A percentile compares a stretch with the other conserved stretches of the same genome.
phyloP scores from a whole-genome alignment of 1,284 basidiomycete species.

The Phlebopus sp. region DNA sequence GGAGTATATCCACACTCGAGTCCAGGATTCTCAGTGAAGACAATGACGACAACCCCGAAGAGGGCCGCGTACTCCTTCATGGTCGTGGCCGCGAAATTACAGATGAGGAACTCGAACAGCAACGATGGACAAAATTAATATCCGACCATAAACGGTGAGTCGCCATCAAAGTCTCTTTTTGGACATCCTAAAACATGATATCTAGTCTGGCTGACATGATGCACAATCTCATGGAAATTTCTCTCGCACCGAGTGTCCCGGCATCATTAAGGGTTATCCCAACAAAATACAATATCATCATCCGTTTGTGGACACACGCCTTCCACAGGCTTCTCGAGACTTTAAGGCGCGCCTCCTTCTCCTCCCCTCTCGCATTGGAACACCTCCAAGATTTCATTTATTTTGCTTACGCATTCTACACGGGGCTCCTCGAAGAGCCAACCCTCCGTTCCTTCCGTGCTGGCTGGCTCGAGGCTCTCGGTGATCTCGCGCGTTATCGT shows the following conservation, averaged over 20 bases:
- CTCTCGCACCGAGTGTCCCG: constrained; percentile 84
- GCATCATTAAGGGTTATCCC: constrained; percentile 87
- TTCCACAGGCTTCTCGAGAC: constrained; percentile 91
- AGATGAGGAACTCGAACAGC: constrained; percentile 57
- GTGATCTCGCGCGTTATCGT: constrained; percentile 91
- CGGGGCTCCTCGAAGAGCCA: constrained; percentile 83
- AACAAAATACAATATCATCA: constrained; percentile 92
- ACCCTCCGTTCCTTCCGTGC: constrained; percentile 69
- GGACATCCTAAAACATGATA: constrained; percentile 5
- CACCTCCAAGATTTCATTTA: constrained; percentile 90
- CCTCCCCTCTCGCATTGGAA: constrained; percentile 62
- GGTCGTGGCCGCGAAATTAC: constrained; percentile 34
- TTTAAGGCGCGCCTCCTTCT: constrained; percentile 77
- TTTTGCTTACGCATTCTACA: constrained; percentile 94
- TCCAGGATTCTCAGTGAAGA: constrained; percentile 67
- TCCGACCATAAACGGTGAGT: constrained; percentile 68
- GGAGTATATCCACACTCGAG: constrained; percentile 72
- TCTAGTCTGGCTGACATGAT: constrained; percentile 83
- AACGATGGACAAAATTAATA: constrained; percentile 65
- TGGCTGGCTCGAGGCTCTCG: constrained; percentile 94
- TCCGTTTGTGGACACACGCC: constrained; percentile 87
- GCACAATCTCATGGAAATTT: constrained; percentile 83
- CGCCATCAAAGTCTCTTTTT: constrained; percentile 9
- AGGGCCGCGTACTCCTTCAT: constrained; percentile 54
- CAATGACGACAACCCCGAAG: constrained; percentile 47